These are phyloP conservation scores for Daldinia grandis DNA, from an alignment of 495 filamentous ascomycete species.

Conservation along the genomic window DNA sequence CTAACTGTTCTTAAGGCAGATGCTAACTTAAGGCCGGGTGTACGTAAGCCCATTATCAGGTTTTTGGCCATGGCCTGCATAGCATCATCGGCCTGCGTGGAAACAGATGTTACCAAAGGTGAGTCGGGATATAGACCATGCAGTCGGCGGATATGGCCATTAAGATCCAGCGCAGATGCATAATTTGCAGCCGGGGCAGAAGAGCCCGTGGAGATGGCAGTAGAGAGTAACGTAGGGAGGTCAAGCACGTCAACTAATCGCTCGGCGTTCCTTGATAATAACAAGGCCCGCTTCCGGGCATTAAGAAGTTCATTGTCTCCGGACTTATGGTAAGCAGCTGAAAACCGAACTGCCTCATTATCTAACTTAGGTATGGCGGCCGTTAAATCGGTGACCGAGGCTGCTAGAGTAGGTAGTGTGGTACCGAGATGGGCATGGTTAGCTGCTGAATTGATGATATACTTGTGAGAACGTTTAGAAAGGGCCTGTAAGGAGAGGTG, in stretches of 20 bases:
- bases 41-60: conserved; percentile 78
- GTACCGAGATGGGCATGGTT: conserved; percentile 75
- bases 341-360: conserved; percentile 78
- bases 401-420: conserved; percentile 72
- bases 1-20: conserved; percentile 91
- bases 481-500: conserved; percentile 86
- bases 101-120: conserved; percentile 74
- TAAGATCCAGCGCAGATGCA: conserved; percentile 87
- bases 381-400: conserved; percentile 70
- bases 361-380: conserved; percentile 82
- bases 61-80: conserved; percentile 91
- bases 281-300: conserved; percentile 79
- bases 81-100: conserved; percentile 80
- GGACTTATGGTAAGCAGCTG: conserved; percentile 79
- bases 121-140: conserved; percentile 84
- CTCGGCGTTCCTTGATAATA: conserved; percentile 89
- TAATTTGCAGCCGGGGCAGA: conserved; percentile 67
- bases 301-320: conserved; percentile 75
- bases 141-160: conserved; percentile 91
- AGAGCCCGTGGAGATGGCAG: conserved; percentile 59
- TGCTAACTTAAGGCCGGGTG: conserved; percentile 84
- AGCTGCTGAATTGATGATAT: conserved; percentile 81
- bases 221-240: conserved; percentile 84
- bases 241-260: conserved; percentile 90
- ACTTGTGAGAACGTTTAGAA: conserved; percentile 89